Conservation (phyloP, 2,329 filamentous ascomycete genomes). For the Aciculosporium take region DNA sequence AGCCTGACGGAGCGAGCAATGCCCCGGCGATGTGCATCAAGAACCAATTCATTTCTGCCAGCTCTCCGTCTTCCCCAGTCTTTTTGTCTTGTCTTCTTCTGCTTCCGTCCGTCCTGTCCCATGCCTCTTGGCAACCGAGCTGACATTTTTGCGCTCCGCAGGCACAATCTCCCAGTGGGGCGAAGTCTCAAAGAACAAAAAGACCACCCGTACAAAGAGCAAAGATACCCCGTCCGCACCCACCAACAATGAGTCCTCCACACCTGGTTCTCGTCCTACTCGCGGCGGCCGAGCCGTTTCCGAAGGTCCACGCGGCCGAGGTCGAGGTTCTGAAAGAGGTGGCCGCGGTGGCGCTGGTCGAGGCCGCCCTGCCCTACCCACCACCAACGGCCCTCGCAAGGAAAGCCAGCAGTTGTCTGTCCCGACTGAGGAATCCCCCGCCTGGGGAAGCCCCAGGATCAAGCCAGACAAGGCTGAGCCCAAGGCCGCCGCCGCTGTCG, state of each 20-base stretch:
- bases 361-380: slow-evolving; percentile 42
- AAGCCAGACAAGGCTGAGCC: slow-evolving; percentile 20
- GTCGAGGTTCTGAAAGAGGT: slow-evolving; percentile 48
- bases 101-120: background rate
- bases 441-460: slow-evolving; percentile 30
- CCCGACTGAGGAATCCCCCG: slow-evolving; percentile 53
- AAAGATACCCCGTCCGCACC: slow-evolving; percentile 45
- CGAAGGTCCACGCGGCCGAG: slow-evolving; percentile 48
- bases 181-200: slow-evolving; percentile 69
- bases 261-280: slow-evolving; percentile 30
- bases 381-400: slow-evolving; percentile 48
- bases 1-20: background rate
- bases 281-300: slow-evolving; percentile 48
- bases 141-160: slow-evolving; percentile 20
- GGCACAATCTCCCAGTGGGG: slow-evolving; percentile 73
- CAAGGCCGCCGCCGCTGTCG: slow-evolving; percentile 15
- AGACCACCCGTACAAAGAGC: slow-evolving; percentile 59
- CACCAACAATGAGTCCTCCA: slow-evolving; percentile 31
- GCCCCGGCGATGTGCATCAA: background rate
- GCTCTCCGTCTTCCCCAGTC: no score
- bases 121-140: background rate
- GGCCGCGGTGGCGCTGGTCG: slow-evolving; percentile 39
- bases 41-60: no score
- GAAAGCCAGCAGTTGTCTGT: slow-evolving; percentile 43
- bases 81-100: background rate